Evolutionary conservation across 2,329 filamentous ascomycete species (phyloP), one percentile per base, ranked within the genome.

Genomic region (Davidsoniella eucalypti): DNA sequence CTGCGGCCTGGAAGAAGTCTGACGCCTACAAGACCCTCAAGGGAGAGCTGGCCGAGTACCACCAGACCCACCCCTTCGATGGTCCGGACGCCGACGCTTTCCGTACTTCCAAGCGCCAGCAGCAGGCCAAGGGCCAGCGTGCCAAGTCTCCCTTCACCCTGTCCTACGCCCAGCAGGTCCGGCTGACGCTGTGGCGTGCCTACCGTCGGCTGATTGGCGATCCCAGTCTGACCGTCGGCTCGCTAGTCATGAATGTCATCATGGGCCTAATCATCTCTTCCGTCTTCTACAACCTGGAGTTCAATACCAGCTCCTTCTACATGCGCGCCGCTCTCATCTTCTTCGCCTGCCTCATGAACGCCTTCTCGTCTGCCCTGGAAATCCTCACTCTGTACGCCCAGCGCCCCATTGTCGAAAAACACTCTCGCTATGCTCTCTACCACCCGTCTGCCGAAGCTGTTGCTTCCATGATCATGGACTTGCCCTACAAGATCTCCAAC

Each of bases 391-490:
- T 94, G 4, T 95, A 92, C 61, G 77, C 84, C 2, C 87, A 94
- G 73, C 82, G 88, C 37, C 83, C 84, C 1, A 94, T 94, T 58
- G 86, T 95, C 54, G 87, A 94, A 61, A 94, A 94, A 62, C 88
- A 95, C 58, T 68, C 73, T 51, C 78, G 83, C 52, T 94, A 94
- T 61, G 87, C 87, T 16, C 72, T 94, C 16, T 94, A 94, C 59
- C 88, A 94, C 59, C 87, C 88, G 0, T 87, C 83, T 8, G 83
- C 87, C 14, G 87, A 95, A 70, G 85, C 87, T n/a, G 72, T 86
- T 53, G 78, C 84, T 0, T 92, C 84, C 8, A 92, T 94, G 82
- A 65, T 94, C 26, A 82, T 77, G 55, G 88, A 95, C 58, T 66
- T 94, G 65, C 88, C 88, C 0, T 86, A 86, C 64, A 94, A 92